Evolutionary conservation across 73 alveolate species (phyloP).

Genomic region (Paramecium octaurelia): DNA sequence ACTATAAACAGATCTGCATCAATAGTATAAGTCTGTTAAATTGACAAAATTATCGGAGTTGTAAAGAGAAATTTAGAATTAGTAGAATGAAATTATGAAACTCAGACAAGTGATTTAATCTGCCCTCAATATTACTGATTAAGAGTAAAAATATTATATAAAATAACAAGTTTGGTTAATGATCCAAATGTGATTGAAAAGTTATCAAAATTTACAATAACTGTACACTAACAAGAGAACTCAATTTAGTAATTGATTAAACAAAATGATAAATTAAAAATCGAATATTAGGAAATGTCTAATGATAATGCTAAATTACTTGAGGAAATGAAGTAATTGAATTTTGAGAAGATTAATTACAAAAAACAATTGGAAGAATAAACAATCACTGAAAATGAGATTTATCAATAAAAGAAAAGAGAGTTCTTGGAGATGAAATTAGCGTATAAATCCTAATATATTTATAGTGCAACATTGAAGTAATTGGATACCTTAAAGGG

Average conservation of each 20-base stretch:
- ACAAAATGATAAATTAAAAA: background rate
- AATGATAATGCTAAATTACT: background rate
- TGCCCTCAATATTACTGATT: background rate
- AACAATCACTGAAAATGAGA: slow-evolving; percentile 18
- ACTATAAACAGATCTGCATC: background rate
- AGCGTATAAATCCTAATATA: background rate
- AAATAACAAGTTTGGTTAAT: background rate
- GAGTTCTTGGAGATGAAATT: slow-evolving; percentile 28
- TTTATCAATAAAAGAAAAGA: background rate
- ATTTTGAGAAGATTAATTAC: background rate
- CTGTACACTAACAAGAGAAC: background rate
- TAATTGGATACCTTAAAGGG: slow-evolving; percentile 6
- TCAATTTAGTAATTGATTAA: background rate
- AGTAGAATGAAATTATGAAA: slow-evolving; percentile 10
- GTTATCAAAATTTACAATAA: background rate
- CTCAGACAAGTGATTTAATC: background rate
- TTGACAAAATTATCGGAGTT: background rate
- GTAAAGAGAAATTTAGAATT: background rate
- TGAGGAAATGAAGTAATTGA: background rate
- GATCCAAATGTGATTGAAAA: slow-evolving; percentile 15
- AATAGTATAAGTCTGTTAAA: slow-evolving; percentile 35
- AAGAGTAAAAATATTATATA: background rate
- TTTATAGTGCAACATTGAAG: background rate
- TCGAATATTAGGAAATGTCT: background rate
- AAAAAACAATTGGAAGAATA: slow-evolving; percentile 15